A percentile compares a stretch with the other conserved stretches of the same genome.
These are phyloP conservation scores for Epichloe sp. DNA, from an alignment of 2,329 filamentous ascomycete species.

Conservation along the genomic window DNA sequence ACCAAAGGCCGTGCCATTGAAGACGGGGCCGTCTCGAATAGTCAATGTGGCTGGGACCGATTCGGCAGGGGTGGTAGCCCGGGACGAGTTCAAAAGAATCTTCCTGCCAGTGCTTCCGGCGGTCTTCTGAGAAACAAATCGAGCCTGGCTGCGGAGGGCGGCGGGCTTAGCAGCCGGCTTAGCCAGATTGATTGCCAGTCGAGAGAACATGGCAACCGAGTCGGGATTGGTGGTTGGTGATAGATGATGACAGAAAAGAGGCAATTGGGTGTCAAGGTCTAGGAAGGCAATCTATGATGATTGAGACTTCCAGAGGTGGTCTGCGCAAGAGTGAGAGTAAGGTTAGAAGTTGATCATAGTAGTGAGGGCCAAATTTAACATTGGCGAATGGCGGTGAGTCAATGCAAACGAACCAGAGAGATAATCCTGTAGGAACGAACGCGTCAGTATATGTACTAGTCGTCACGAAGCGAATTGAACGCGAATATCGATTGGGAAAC, in stretches of 20 bases:
- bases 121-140: conserved; percentile 22
- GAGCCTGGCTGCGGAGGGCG: conserved; percentile 26
- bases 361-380: conserved; percentile 12
- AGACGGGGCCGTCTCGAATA: conserved; percentile 90
- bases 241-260: not conserved
- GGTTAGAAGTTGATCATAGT: conserved; percentile 7
- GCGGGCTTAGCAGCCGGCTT: conserved; percentile 37
- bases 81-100: conserved; percentile 45
- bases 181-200: conserved; percentile 37
- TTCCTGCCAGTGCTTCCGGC: conserved; percentile 57
- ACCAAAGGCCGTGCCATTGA: conserved; percentile 91
- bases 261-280: not conserved
- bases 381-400: conserved; percentile 24
- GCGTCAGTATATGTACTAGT: conserved; percentile 27
- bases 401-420: conserved; percentile 49
- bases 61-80: conserved; percentile 51
- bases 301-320: conserved; percentile 30
- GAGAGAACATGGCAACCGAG: conserved; percentile 44
- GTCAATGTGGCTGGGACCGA: conserved; percentile 65
- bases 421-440: conserved; percentile 46
- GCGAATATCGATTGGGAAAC: too few species aligned
- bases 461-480: not conserved
- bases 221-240: not conserved
- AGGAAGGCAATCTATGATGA: conserved; percentile 14
- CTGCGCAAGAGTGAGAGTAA: conserved; percentile 11